Conservation (phyloP, 1,284 basidiomycete species). For the Cystobasidium sp. region DNA sequence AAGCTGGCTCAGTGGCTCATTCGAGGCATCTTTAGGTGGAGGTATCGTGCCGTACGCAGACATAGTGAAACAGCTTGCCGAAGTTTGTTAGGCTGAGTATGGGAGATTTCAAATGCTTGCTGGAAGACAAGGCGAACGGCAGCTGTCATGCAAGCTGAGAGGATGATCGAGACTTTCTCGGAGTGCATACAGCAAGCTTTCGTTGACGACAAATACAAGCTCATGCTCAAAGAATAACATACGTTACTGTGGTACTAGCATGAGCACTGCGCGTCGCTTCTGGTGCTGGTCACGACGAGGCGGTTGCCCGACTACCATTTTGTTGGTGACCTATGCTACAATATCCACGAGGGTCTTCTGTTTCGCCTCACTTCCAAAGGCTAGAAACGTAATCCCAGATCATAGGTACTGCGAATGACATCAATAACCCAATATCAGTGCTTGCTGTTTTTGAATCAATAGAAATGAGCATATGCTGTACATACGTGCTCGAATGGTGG, state of each 20-base stretch:
- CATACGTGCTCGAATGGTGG: slow-evolving; percentile 36
- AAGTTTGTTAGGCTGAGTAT: neutral
- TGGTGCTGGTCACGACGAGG: no score
- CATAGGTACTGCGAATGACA: slow-evolving; percentile 22
- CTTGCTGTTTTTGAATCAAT: neutral
- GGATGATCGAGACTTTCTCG: no score
- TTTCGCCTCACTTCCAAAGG: slow-evolving; percentile 5
- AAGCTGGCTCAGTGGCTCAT: slow-evolving; percentile 54
- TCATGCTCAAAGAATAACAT: no score
- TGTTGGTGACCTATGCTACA: no score
- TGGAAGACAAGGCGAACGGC: neutral
- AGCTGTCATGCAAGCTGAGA: no score
- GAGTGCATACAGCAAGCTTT: no score
- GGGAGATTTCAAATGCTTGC: neutral
- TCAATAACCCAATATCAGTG: neutral
- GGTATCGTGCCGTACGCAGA: slow-evolving; percentile 50
- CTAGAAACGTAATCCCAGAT: slow-evolving; percentile 34
- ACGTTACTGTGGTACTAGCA: no score
- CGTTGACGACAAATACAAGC: no score
- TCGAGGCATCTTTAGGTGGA: slow-evolving; percentile 12
- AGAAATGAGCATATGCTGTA: neutral
- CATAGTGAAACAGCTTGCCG: slow-evolving; percentile 35
- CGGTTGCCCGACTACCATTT: no score
- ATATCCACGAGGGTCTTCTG: neutral
- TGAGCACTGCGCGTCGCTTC: no score